These are phyloP conservation scores for Epichloe sp. DNA, from an alignment of 2,329 filamentous ascomycete species.

Conservation along the genomic window DNA sequence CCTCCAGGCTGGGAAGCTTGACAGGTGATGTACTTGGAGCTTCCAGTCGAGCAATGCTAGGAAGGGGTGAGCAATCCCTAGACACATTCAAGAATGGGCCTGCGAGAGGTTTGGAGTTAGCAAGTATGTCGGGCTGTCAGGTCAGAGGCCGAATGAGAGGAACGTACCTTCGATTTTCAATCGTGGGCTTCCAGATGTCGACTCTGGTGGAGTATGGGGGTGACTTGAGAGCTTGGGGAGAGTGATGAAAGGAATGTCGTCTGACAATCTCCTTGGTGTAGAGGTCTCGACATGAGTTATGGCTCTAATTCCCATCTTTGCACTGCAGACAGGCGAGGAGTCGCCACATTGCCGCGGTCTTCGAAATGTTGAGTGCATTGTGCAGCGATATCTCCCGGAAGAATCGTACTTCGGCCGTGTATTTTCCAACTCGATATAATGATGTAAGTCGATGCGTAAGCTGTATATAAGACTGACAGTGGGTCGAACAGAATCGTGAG, in stretches of 20 bases:
- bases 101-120: background rate
- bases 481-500: background rate
- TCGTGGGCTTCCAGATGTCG: constrained; percentile 21
- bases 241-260: constrained; percentile 12
- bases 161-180: constrained; percentile 20
- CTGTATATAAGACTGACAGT: background rate
- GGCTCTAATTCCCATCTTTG: constrained; percentile 12
- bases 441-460: constrained; percentile 1
- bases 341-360: constrained; percentile 7
- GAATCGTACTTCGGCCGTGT: background rate
- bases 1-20: constrained; percentile 22
- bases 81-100: constrained; percentile 12
- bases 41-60: constrained; percentile 10
- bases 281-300: constrained; percentile 10
- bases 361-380: constrained; percentile 7
- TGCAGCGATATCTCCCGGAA: background rate
- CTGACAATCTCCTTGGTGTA: constrained; percentile 10
- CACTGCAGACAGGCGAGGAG: constrained; percentile 5
- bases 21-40: constrained; percentile 8
- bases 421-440: background rate
- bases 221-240: constrained; percentile 9
- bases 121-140: constrained; percentile 1
- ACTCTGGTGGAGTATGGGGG: constrained; percentile 19
- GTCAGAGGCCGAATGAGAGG: background rate
- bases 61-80: constrained; percentile 15